These are phyloP conservation scores for Pyrenophora tritici-repentis DNA, from an alignment of 2,329 filamentous ascomycete species.

Conservation along the genomic window DNA sequence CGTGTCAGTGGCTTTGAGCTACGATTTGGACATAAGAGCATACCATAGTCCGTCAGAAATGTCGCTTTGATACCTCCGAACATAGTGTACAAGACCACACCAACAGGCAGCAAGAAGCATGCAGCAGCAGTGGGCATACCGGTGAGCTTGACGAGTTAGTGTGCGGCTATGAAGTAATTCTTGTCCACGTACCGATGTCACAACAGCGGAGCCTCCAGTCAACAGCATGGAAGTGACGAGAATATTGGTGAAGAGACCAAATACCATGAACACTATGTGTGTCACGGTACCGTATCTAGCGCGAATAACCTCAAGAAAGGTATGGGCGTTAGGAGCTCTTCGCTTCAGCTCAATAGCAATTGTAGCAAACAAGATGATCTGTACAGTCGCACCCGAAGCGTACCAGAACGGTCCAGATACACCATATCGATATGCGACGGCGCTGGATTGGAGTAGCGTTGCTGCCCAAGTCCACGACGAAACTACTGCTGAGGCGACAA, in stretches of 20 bases:
- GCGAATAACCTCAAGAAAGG: slow-evolving; percentile 80
- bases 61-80: slow-evolving; percentile 72
- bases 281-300: slow-evolving; percentile 76
- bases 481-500: slow-evolving; percentile 88
- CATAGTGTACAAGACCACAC: slow-evolving; percentile 79
- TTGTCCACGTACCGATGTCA: slow-evolving; percentile 30
- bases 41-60: slow-evolving; percentile 73
- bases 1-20: neutral
- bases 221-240: slow-evolving; percentile 88
- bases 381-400: slow-evolving; percentile 58
- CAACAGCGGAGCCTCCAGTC: slow-evolving; percentile 78
- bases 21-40: neutral
- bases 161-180: slow-evolving; percentile 20
- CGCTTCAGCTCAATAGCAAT: slow-evolving; percentile 89
- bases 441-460: slow-evolving; percentile 76
- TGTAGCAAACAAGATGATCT: slow-evolving; percentile 84
- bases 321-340: slow-evolving; percentile 84
- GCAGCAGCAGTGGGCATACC: slow-evolving; percentile 79
- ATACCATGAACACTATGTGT: slow-evolving; percentile 80
- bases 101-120: slow-evolving; percentile 80
- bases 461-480: slow-evolving; percentile 94
- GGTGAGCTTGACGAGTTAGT: slow-evolving; percentile 64
- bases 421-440: slow-evolving; percentile 81
- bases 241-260: slow-evolving; percentile 80
- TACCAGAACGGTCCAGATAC: slow-evolving; percentile 70